Evolutionary conservation across 805 yeast genomes (phyloP), one percentile per base, ranked within the genome.

Genomic region (Zygotorulaspora chibaensis): DNA sequence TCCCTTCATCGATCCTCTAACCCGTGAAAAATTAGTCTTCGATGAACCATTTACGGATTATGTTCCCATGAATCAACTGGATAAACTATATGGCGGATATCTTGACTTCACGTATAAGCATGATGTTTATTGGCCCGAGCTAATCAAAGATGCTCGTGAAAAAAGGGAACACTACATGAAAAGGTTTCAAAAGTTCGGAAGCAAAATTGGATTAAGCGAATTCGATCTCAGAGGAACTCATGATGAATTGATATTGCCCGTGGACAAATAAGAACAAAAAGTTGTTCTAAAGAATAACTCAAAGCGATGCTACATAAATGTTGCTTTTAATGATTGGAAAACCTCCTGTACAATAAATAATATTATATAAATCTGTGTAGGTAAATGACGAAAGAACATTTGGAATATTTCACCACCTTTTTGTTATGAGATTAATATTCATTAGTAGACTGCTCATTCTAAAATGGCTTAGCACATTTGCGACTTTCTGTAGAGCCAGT

Each of bases 1-100:
- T 58, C 99, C 99, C 4, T 93, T 93, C 65, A 93, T 93, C 53
- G 99, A 93, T 62, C 97, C 99, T 8, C 69, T 87, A 59, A 93
- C 99, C 1, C 76, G 96, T 51, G 96, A 90, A 66, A 93, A 93
- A 69, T 76, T 93, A 52, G 95, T 89, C 3, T 93, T 82, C 62
- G 95, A 87, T 63, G 87, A 89, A 56, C 96, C 96, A 12, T 87
- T 90, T 67, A 76, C 80, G 17, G 72, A 87, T 29, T 91, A 85
- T 58, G 93, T 89, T 11, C 95, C 96, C 1, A 66, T 66, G 23
- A 84, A 80, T 45, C 96, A 89, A 65, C 75, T 93, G 51, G 97
- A 89, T 62, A 73, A 76, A 58, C 82, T 80, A 28, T 91, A 87
- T 59, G 95, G 95, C 29, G 99, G 99, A 4, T 64, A 71, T 29